Base-by-base conservation (phyloP, 805 yeast genomes). In the Teunomyces panamensis region DNA sequence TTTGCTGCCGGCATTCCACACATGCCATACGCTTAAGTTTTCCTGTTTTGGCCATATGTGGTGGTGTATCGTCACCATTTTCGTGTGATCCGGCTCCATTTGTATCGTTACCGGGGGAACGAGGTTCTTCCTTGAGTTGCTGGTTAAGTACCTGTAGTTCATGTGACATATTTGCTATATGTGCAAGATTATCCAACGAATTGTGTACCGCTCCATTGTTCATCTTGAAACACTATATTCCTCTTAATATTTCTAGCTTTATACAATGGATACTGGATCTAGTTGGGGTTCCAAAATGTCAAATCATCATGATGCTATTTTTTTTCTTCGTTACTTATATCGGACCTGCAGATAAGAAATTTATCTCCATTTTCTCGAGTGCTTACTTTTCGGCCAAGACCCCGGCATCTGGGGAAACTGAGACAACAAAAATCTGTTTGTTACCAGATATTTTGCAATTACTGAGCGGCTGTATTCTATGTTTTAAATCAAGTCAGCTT, bases 1-100 rank as follows among this genome's bases (percentile, higher is more conserved):
- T 94, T 64, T 92, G 99, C 66, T 94, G 98, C 10, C 98, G 80
- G 63, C 99, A 94, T 59, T 92, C 96, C 1, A 89, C 89, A 71
- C 99, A 94, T 0, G 98, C 98, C 62, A 90, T 81, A 47, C 82
- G 75, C 62, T 83, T 85, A 34, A 64, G 56, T 44, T 57, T 66
- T 2, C 55, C 43, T 5, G 46, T 20, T 30, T 44, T 49, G 53
- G 26, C 37, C 16, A 13, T 11, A 5, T 48, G 51, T 9, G 50
- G 47, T 3, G 51, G 42, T 7, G 48, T 35, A 7, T 42, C 34
- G 33, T 30, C 33, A 42, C 37, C 37, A 20, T 44, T 39, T 1
- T 17, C 34, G 5, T 16, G 17, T 9, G 24, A 28, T 34, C 29
- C 34, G 45, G 14, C 14, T 36, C 32, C 32, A 29, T 27, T 7